A percentile compares a stretch with the other conserved stretches of the same genome.
Evolutionary conservation across 805 yeast genomes (phyloP).

Genomic region (Zygotorulaspora danielsina): DNA sequence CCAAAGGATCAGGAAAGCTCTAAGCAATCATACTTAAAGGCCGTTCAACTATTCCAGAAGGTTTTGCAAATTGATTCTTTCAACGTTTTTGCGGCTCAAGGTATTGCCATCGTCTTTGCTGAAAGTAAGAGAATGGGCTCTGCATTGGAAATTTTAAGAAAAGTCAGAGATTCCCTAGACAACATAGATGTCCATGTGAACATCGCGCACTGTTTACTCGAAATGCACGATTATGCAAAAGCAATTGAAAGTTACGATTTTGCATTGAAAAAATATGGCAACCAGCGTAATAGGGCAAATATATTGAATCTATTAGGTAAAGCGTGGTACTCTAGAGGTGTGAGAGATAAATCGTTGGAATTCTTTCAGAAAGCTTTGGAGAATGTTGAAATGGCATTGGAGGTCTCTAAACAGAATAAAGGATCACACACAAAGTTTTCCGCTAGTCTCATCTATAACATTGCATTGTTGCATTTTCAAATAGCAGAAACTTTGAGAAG

Average conservation of each 20-base stretch:
- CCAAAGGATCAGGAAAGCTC: constrained; percentile 46
- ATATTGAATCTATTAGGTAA: constrained; percentile 72
- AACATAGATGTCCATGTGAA: constrained; percentile 81
- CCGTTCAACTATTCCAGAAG: constrained; percentile 88
- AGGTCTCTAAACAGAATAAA: constrained; percentile 27
- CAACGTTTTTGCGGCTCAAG: constrained; percentile 96
- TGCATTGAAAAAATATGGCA: constrained; percentile 60
- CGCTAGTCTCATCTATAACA: constrained; percentile 62
- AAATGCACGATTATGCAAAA: constrained; percentile 73
- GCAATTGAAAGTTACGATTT: constrained; percentile 87
- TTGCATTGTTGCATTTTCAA: constrained; percentile 80
- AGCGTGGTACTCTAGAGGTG: constrained; percentile 82
- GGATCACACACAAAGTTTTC: constrained; percentile 35
- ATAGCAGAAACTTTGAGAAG: constrained; percentile 78
- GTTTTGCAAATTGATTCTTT: constrained; percentile 77
- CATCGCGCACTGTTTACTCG: constrained; percentile 81
- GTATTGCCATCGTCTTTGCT: constrained; percentile 87
- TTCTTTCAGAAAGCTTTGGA: constrained; percentile 59
- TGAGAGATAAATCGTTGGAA: constrained; percentile 58
- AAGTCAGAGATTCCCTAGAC: constrained; percentile 82
- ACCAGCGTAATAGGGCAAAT: constrained; percentile 59
- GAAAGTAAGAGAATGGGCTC: constrained; percentile 70
- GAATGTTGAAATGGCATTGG: constrained; percentile 55
- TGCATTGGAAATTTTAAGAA: constrained; percentile 82
- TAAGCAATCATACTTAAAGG: constrained; percentile 76